Percentiles rank a stretch among this genome's conserved stretches.
Evolutionary conservation across 192 early-diverging fungal genomes (phyloP).

Genomic region (Gorgonomyces haynaldii): DNA sequence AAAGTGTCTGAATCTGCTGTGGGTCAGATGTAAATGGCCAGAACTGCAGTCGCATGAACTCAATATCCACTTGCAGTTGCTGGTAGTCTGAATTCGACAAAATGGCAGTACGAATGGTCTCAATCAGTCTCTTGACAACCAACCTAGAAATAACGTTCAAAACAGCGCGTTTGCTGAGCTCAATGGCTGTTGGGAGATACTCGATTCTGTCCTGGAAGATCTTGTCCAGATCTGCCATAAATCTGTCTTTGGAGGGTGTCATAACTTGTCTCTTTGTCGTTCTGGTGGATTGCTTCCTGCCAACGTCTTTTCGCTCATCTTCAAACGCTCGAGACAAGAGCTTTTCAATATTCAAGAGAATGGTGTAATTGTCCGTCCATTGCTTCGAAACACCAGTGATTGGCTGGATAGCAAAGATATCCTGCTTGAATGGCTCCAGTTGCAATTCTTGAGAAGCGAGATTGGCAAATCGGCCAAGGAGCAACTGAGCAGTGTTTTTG

Average conservation of each 20-base stretch:
- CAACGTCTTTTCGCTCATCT: background rate
- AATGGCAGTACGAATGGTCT: no score
- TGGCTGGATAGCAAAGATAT: background rate
- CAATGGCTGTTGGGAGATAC: background rate
- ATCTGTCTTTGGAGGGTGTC: background rate
- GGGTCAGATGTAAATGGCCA: no score
- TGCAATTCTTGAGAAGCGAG: no score
- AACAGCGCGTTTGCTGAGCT: no score
- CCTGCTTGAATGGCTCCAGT: background rate
- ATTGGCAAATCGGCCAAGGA: background rate
- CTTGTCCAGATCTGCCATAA: background rate
- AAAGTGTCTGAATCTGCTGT: no score
- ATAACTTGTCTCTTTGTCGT: no score
- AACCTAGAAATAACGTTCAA: no score
- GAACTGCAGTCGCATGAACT: no score
- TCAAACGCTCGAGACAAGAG: background rate
- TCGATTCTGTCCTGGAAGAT: slow-evolving; percentile 1
- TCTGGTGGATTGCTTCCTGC: background rate
- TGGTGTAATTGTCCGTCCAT: background rate
- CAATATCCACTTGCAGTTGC: no score
- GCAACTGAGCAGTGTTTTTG: background rate
- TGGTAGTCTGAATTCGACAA: no score
- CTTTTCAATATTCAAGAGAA: background rate
- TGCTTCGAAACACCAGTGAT: background rate
- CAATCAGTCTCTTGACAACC: no score